Evolutionary conservation across 805 yeast genomes (phyloP).

Genomic region (Pichia membranifaciens): DNA sequence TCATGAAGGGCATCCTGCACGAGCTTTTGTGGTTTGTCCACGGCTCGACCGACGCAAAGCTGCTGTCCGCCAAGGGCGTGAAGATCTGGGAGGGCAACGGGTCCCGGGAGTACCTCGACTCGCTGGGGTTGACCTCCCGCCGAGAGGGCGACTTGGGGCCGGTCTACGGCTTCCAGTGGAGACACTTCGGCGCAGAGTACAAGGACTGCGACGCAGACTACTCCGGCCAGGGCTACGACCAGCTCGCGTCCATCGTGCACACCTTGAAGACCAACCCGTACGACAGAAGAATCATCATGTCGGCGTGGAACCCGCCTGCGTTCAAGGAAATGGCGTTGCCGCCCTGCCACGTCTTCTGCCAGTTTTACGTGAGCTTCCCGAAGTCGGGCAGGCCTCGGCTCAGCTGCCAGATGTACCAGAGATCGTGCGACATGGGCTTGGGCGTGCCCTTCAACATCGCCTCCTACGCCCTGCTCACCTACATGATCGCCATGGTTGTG

Average conservation of each 20-base stretch:
- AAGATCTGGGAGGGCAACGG: conserved; percentile 99
- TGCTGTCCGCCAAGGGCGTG: conserved; percentile 76
- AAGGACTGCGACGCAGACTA: conserved; percentile 83
- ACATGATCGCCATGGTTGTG: conserved; percentile 93
- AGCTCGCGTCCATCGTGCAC: conserved; percentile 70
- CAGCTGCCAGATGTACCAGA: conserved; percentile 86
- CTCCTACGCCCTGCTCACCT: conserved; percentile 85
- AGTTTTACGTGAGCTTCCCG: conserved; percentile 90
- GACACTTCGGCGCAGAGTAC: conserved; percentile 96
- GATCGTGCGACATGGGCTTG: conserved; percentile 99
- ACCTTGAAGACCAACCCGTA: conserved; percentile 84
- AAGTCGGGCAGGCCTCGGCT: conserved; percentile 51
- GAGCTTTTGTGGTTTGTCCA: conserved; percentile 90
- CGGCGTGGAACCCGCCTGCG: conserved; percentile 99
- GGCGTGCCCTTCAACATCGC: conserved; percentile 99
- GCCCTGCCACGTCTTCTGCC: conserved; percentile 96
- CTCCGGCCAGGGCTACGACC: conserved; percentile 85
- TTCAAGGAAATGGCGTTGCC: conserved; percentile 93
- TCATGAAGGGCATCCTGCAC: conserved; percentile 79
- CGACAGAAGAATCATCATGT: conserved; percentile 88
- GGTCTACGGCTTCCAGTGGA: conserved; percentile 98
- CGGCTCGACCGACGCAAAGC: conserved; percentile 85
- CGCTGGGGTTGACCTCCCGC: conserved; percentile 70
- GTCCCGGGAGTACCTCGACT: conserved; percentile 82
- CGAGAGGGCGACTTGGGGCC: conserved; percentile 96